Base-by-base conservation (phyloP, 495 filamentous ascomycete species). In the Trichoderma asperelloides region DNA sequence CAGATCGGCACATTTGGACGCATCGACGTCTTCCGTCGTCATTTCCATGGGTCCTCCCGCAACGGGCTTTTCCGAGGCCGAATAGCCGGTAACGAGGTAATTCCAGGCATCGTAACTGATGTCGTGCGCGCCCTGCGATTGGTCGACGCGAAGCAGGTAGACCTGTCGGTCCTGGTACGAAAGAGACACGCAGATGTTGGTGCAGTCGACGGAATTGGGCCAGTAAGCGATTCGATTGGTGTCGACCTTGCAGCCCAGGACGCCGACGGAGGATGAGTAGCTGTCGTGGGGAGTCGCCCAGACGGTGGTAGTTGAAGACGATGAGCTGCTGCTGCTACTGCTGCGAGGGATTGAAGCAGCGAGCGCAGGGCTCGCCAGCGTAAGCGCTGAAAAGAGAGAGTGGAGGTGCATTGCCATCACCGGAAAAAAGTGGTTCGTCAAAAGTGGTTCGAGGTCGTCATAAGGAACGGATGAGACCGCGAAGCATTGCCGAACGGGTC, bases 31-130 rank as follows among this genome's bases (percentile, higher is more conserved):
- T 39, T 79, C 69, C 62, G 71, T 78, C 30, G 78, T 72, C 80
- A 82, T 82, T 23, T 77, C 71, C 25, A 75, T 66, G 40, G 75
- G 72, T 37, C 80, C 79, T 66, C 80, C 80, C 1, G 78, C 74
- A 7, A 77, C 72, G 4, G 80, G 80, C n/a, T 70, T 68, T 28
- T 80, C 72, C 1, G 76, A 78, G 4, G 80, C 80, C n/a, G 77
- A 72, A 45, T 74, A 73, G 47, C 80, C 80, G 0, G 79, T 80
- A 47, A 74, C 71, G 8, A 82, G 78, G 45, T 80, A 80, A 70
- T 82, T 82, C 80, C 80, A 82, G 16, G 80, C 79, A 68, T 81
- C 79, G 72, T 82, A 82, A 69, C 76, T 79, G 68, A 82, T 72
- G 64, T 82, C 80, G 73, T 81, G 70, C 9, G 80, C 80, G 66